Base-by-base conservation (phyloP, 164 flowering plant species). In the Dillenia suffruticosa region DNA sequence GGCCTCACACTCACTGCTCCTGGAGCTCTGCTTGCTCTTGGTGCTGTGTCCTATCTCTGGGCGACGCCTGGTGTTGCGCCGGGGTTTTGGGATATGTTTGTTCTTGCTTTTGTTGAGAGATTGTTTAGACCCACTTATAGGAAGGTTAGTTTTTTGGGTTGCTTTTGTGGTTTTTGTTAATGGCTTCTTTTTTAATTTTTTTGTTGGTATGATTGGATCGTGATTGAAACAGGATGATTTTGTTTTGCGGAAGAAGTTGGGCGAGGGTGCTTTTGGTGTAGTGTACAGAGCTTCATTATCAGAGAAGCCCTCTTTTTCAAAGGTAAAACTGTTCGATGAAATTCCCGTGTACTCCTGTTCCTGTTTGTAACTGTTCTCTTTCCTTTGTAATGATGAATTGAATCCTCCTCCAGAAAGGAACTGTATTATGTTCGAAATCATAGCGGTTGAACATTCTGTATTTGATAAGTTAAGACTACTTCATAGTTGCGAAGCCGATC, bases 1-100 rank as follows among this genome's bases (percentile, higher is more conserved):
- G 96, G 75, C 46, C 66, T 88, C n/a, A 84, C 88, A 1, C 14
- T 85, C 24, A 91, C 99, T 9, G 72, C 76, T 10, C 99, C 99
- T 55, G 99, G 97, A 6, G 93, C 71, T 2, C 60, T 82, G 66
- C 71, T 94, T 66, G 97, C 97, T 50, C 68, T 91, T 58, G 81
- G 89, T 13, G 74, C 89, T 44, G 16, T 89, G n/a, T 94, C 99
- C 51, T 94, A 94, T 66, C 87, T 91, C 45, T 94, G 97, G 99
- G 97, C 99, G 32, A 94, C 99, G 0, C 97, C 97, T 72, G 99
- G 99, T 54, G 99, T 94, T 51, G 99, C 99, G 54, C 99, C 99
- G 63, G 99, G 96, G 3, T 94, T 94, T 75, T 94, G 83, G 77
- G 99, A 94, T 65, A 94, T 94, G 99, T 94, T 94, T 78, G 84